These are phyloP conservation scores for Aphanoascus verrucosus DNA, from an alignment of 2,329 filamentous ascomycete genomes.

Conservation along the genomic window DNA sequence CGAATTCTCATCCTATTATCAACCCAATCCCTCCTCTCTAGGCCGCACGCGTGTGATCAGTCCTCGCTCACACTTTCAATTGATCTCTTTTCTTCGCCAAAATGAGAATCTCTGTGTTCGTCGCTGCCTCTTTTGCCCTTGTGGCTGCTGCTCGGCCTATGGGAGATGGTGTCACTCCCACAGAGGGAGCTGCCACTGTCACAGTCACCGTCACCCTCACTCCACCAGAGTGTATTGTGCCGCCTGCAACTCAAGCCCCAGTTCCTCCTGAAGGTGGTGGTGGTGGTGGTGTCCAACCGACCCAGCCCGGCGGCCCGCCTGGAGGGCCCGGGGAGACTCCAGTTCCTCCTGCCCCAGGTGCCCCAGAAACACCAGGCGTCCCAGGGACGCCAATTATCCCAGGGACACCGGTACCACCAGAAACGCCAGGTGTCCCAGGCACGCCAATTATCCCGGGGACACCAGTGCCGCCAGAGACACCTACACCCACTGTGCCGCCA, in stretches of 20 bases:
- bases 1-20: not conserved
- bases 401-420: not conserved
- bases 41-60: too few species aligned
- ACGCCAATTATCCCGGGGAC: not conserved
- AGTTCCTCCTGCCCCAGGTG: not conserved
- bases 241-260: not conserved
- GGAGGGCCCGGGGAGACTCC: not conserved
- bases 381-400: not conserved
- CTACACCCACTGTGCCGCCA: not conserved
- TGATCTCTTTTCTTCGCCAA: not conserved
- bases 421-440: not conserved
- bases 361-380: not conserved
- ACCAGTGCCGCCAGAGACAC: too few species aligned
- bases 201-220: constrained; percentile 5
- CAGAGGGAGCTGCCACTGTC: not conserved
- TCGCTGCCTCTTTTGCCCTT: constrained; percentile 3
- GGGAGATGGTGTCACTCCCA: not conserved
- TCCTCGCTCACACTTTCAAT: not conserved
- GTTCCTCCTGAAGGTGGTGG: not conserved
- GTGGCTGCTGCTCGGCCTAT: constrained; percentile 4
- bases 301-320: not conserved
- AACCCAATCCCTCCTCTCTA: not conserved
- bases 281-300: not conserved
- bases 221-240: not conserved
- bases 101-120: constrained; percentile 5